Percentiles rank a stretch among this genome's conserved stretches.
phyloP scores from a whole-genome alignment of 2,329 filamentous ascomycete genomes.

The Paecilomyces variotii region DNA sequence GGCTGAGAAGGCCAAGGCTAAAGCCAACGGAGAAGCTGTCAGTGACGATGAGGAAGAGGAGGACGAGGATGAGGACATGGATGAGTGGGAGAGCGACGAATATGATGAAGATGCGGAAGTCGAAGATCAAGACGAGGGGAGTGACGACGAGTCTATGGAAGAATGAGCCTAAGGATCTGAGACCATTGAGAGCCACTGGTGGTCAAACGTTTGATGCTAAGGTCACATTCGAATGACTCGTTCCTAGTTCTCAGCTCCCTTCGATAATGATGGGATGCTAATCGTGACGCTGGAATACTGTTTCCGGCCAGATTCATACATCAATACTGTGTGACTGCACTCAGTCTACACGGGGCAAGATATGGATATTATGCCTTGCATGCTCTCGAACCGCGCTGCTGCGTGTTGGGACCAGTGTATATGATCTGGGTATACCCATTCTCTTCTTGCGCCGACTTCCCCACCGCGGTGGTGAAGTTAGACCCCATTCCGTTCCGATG shows the following conservation, averaged over 20 bases:
- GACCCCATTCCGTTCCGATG: not conserved
- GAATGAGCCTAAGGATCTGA: slow-evolving; percentile 19
- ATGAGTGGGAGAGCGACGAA: slow-evolving; percentile 46
- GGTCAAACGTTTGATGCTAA: slow-evolving; percentile 12
- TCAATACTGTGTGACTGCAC: not conserved
- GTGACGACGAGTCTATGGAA: slow-evolving; percentile 35
- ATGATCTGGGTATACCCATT: not conserved
- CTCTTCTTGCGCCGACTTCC: not conserved
- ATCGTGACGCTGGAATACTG: not conserved
- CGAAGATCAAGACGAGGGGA: slow-evolving; percentile 32
- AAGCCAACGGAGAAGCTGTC: slow-evolving; percentile 32
- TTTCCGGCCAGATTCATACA: not conserved
- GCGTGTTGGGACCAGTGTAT: not conserved
- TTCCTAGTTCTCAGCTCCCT: not conserved
- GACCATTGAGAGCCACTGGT: not conserved
- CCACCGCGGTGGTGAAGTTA: not conserved
- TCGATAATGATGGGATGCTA: not conserved
- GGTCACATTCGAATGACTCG: slow-evolving; percentile 4
- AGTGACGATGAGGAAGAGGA: slow-evolving; percentile 40
- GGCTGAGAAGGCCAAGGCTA: slow-evolving; percentile 50
- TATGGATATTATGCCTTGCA: not conserved
- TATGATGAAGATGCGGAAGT: slow-evolving; percentile 41
- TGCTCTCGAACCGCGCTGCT: not conserved
- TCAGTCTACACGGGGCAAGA: not conserved
- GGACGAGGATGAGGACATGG: slow-evolving; percentile 46